Evolutionary conservation across 1,284 basidiomycete genomes (phyloP).

Genomic region (Cryptococcus hybrid): DNA sequence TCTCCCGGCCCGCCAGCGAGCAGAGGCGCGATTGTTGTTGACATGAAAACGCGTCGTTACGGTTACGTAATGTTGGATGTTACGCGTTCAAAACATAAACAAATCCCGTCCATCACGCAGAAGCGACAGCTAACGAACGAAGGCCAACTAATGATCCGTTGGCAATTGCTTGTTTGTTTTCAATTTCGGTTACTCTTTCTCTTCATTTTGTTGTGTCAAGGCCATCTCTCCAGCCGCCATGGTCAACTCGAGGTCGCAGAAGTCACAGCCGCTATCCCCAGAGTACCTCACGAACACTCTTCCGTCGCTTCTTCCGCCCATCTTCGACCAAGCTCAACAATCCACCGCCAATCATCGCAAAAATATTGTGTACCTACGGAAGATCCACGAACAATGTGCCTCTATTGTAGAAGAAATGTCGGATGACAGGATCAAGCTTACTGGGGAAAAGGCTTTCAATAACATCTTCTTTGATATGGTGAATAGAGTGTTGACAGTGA

Average conservation of each 20-base stretch:
- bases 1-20: background rate
- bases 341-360: slow-evolving; percentile 86
- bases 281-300: slow-evolving; percentile 40
- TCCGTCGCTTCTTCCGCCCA: slow-evolving; percentile 54
- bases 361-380: slow-evolving; percentile 82
- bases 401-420: slow-evolving; percentile 59
- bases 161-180: no score
- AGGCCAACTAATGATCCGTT: no score
- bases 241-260: slow-evolving; percentile 19
- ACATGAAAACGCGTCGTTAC: slow-evolving; percentile 2
- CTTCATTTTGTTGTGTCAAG: no score
- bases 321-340: slow-evolving; percentile 79
- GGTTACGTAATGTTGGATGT: slow-evolving; percentile 10
- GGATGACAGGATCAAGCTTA: slow-evolving; percentile 57
- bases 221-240: slow-evolving; percentile 4
- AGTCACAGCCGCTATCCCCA: slow-evolving; percentile 12
- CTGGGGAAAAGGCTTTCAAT: slow-evolving; percentile 80
- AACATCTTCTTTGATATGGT: slow-evolving; percentile 70
- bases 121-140: no score
- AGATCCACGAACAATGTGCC: slow-evolving; percentile 70
- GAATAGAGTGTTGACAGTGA: slow-evolving; percentile 68
- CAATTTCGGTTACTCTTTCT: no score
- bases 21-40: slow-evolving; percentile 3
- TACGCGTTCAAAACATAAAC: slow-evolving; percentile 13
- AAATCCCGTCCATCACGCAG: background rate